A percentile compares a stretch with the other conserved stretches of the same genome.
phyloP scores from a whole-genome alignment of 2,329 filamentous ascomycete species.

The Fonsecaea monophora region DNA sequence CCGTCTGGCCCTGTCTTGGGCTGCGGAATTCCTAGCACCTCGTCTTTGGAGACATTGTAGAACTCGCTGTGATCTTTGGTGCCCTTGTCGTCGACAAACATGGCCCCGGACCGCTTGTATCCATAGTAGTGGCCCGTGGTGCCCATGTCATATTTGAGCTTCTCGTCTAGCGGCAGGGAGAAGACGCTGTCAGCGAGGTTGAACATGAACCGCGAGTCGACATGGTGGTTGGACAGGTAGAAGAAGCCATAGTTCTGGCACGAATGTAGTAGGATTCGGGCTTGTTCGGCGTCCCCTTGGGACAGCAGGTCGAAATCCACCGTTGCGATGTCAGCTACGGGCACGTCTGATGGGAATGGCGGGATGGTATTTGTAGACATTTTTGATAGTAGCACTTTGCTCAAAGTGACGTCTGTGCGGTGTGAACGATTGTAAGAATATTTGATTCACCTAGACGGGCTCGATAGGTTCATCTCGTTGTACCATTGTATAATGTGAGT shows the following conservation, averaged over 20 bases:
- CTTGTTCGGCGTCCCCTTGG: constrained; percentile 18
- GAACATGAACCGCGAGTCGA: constrained; percentile 27
- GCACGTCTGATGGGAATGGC: constrained; percentile 20
- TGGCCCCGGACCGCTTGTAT: constrained; percentile 23
- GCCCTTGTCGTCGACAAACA: constrained; percentile 35
- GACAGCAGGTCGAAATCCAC: constrained; percentile 25
- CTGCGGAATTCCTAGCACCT: constrained; percentile 41
- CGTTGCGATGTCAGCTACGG: constrained; percentile 24
- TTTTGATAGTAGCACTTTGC: not conserved
- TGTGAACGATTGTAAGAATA: not conserved
- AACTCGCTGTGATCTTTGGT: constrained; percentile 39
- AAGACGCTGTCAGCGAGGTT: constrained; percentile 20
- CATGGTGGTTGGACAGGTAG: constrained; percentile 26
- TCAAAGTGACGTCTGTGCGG: not conserved
- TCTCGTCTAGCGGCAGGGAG: constrained; percentile 22
- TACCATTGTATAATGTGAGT: not conserved
- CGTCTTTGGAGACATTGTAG: constrained; percentile 45
- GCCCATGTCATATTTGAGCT: constrained; percentile 24
- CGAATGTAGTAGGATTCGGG: constrained; percentile 17
- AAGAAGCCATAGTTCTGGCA: constrained; percentile 28
- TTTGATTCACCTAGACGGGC: too few species aligned
- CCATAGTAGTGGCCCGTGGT: constrained; percentile 26
- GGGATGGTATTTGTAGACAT: constrained; percentile 15
- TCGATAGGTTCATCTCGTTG: too few species aligned
- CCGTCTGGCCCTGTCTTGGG: constrained; percentile 22